These are phyloP conservation scores for Thermochaetoides thermophila DNA, from an alignment of 495 filamentous ascomycete species.

Conservation along the genomic window DNA sequence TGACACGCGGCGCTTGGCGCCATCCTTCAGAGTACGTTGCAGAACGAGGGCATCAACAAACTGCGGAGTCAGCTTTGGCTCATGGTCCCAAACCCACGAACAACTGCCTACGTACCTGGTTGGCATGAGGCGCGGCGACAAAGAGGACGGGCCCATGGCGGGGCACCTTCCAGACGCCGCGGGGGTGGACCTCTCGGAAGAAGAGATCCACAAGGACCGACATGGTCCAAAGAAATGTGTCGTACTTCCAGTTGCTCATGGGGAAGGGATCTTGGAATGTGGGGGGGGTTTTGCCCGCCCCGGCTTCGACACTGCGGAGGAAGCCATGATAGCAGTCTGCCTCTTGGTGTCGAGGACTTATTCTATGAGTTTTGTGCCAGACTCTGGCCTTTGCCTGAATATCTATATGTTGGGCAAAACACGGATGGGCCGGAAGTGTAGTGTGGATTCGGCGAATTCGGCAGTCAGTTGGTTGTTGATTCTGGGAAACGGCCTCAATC, in stretches of 20 bases:
- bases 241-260: slow-evolving; percentile 64
- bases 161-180: slow-evolving; percentile 86
- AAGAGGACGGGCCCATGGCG: slow-evolving; percentile 79
- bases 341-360: no score
- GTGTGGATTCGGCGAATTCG: no score
- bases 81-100: not conserved
- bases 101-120: slow-evolving; percentile 48
- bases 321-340: no score
- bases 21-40: slow-evolving; percentile 72
- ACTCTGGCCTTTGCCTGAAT: no score
- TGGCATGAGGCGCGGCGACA: slow-evolving; percentile 96
- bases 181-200: slow-evolving; percentile 93
- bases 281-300: slow-evolving; percentile 13
- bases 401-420: no score
- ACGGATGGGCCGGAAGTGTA: no score
- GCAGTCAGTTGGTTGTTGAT: no score
- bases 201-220: slow-evolving; percentile 84
- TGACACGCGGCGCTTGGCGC: slow-evolving; percentile 75
- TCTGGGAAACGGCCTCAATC: no score
- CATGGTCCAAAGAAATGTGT: slow-evolving; percentile 66
- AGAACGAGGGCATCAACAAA: slow-evolving; percentile 94
- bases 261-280: slow-evolving; percentile 43
- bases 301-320: slow-evolving; percentile 6
- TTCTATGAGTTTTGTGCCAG: no score
- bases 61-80: slow-evolving; percentile 23